Base-by-base conservation (phyloP, 306 rosid genomes). In the Trichosanthes truncata region DNA sequence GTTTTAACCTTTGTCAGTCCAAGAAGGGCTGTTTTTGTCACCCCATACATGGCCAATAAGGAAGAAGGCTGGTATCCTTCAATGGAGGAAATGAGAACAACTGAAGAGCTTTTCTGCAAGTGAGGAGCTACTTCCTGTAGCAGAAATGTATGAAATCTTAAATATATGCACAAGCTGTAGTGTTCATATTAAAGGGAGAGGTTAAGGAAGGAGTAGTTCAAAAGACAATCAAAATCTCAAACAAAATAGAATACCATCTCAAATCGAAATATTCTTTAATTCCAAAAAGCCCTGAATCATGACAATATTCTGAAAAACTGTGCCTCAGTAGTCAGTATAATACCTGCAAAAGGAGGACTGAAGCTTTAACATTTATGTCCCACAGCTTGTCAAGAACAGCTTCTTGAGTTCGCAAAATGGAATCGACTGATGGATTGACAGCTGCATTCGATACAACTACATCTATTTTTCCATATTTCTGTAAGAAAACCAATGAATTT, bases 351-450 rank as follows among this genome's bases (percentile, higher is more conserved):
- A 96, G 90, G 82, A 93, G 96, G 77, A 96, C 85, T 63, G 98
- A 68, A 76, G 99, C 92, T 88, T 96, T 96, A 89, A 96, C 99
- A 85, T 96, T 96, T 76, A 93, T 85, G 56, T 95, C 99, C 99
- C 99, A 95, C 25, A 90, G 85, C 87, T 95, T 95, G 92, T 93
- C 99, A 49, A 95, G 97, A 72, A 88, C 86, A 2, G 93, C 60
- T 26, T 96, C 99, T 62, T 85, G 25, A 43, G 93, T 89, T 77
- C 81, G 83, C 89, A 96, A 83, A 69, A 96, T 87, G 78, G 84
- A 9, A 29, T 93, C 92, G 5, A 82, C 84, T 12, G 98, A 89
- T 38, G 99, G 99, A 91, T 93, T 96, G 31, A 89, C 90, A 67
- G 98, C 99, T 76, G 99, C 99, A 69, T 96, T 96, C 61, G 99